These are phyloP conservation scores for Microdochium paspali DNA, from an alignment of 2,329 filamentous ascomycete species.

Conservation along the genomic window DNA sequence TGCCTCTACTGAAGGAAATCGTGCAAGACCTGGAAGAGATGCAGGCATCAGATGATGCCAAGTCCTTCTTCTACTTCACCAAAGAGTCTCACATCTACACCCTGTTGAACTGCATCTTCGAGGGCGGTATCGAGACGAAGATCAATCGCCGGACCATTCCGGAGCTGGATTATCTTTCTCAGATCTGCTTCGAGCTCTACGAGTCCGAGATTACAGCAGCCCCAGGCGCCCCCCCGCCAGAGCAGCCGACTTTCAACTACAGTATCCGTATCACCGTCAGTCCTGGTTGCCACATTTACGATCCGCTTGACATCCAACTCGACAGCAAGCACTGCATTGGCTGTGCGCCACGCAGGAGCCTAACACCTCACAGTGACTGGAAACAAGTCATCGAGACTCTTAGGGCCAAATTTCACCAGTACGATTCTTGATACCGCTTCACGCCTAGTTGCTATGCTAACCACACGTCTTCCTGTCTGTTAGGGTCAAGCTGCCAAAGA, in stretches of 20 bases:
- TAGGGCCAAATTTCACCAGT: conserved; percentile 91
- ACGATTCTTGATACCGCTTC: conserved; percentile 26
- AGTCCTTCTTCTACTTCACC: conserved; percentile 98
- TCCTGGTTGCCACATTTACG: conserved; percentile 92
- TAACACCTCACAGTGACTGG: conserved; percentile 91
- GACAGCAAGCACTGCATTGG: conserved; percentile 96
- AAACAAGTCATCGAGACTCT: conserved; percentile 94
- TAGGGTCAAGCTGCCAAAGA: conserved; percentile 58
- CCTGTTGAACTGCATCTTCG: conserved; percentile 91
- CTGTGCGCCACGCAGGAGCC: conserved; percentile 77
- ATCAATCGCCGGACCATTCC: conserved; percentile 92
- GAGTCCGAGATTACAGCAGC: conserved; percentile 71
- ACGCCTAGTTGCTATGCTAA: conserved; percentile 4
- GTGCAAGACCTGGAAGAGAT: conserved; percentile 95
- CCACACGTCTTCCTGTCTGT: conserved; percentile 1
- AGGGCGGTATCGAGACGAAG: conserved; percentile 94
- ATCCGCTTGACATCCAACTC: conserved; percentile 90
- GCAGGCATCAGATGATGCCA: conserved; percentile 87
- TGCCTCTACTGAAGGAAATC: conserved; percentile 92
- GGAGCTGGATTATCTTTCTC: conserved; percentile 92
- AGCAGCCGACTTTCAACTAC: conserved; percentile 76
- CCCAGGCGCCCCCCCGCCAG: conserved; percentile 31
- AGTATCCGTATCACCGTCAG: conserved; percentile 94
- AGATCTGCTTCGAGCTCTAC: conserved; percentile 97
- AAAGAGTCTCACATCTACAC: conserved; percentile 99